Conservation (phyloP, 2,329 filamentous ascomycete genomes). For the Fusarium continuum region DNA sequence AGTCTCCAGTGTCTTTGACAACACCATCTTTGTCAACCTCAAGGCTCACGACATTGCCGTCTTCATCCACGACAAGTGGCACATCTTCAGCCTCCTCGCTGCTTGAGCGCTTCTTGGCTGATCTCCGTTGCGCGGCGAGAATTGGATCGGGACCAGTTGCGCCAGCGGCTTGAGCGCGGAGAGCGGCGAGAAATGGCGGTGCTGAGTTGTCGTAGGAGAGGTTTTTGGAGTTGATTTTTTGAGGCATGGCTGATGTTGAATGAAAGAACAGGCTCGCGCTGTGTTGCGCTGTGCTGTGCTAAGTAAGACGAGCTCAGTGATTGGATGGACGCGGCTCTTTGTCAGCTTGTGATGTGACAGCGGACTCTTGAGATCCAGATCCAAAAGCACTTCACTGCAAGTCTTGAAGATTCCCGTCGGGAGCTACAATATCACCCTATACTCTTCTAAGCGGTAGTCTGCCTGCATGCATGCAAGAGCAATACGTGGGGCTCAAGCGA, state of each 20-base stretch:
- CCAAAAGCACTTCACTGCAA: neutral
- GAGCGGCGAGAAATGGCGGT: conserved; percentile 68
- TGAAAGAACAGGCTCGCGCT: neutral
- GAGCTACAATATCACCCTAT: conserved; percentile 5
- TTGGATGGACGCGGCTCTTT: conserved; percentile 21
- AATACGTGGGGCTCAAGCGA: conserved; percentile 17
- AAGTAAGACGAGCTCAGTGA: conserved; percentile 15
- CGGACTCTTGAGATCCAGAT: conserved; percentile 13
- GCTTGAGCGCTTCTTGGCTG: conserved; percentile 63
- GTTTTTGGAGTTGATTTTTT: conserved; percentile 76
- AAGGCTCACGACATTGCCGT: conserved; percentile 69
- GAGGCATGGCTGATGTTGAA: conserved; percentile 51
- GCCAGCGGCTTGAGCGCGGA: conserved; percentile 62
- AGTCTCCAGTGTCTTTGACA: conserved; percentile 47
- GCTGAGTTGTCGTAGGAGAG: conserved; percentile 70
- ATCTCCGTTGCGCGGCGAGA: conserved; percentile 59
- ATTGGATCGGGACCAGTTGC: conserved; percentile 62
- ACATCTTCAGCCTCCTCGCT: conserved; percentile 80
- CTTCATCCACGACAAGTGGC: conserved; percentile 78
- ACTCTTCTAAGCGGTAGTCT: conserved; percentile 18
- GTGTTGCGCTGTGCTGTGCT: neutral
- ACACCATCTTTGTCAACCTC: conserved; percentile 56
- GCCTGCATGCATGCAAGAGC: conserved; percentile 13
- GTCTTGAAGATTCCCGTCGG: conserved; percentile 11
- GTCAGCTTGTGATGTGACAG: conserved; percentile 19